A percentile compares a stretch with the other conserved stretches of the same genome.
phyloP scores from a whole-genome alignment of 352 stramenopile genomes.

The Aphanomyces astaci region DNA sequence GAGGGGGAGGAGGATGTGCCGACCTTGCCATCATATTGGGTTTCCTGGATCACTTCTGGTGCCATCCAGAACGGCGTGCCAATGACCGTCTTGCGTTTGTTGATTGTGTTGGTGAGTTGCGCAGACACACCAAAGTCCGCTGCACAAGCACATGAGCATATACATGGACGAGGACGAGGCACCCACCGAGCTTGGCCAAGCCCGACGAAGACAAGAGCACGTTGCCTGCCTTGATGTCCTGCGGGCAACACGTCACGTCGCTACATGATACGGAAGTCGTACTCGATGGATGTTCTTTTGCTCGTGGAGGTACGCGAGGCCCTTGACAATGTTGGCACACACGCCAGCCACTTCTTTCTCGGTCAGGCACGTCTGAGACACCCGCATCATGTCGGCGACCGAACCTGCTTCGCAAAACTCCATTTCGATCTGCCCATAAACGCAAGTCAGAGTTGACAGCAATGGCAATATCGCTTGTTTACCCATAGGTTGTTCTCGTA shows the following conservation, averaged over 20 bases:
- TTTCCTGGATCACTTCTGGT: conserved; percentile 85
- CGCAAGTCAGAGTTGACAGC: too few species aligned
- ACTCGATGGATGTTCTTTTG: conserved; percentile 72
- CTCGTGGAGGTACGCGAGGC: conserved; percentile 74
- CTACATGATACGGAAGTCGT: not conserved
- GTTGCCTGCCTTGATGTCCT: conserved; percentile 84
- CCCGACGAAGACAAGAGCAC: conserved; percentile 65
- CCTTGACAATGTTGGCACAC: conserved; percentile 57
- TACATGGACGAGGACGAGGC: not conserved
- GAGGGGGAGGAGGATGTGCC: not conserved
- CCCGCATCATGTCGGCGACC: conserved; percentile 64
- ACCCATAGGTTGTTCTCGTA: conserved; percentile 62
- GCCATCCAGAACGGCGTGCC: conserved; percentile 90
- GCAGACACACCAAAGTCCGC: conserved; percentile 88
- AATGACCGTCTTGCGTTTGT: conserved; percentile 85
- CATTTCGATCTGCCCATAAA: conserved; percentile 84
- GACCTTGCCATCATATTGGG: conserved; percentile 71
- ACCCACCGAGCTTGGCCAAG: conserved; percentile 51
- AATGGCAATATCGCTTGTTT: too few species aligned
- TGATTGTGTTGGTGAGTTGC: conserved; percentile 84
- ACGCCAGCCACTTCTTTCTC: conserved; percentile 67
- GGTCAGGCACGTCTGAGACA: conserved; percentile 40
- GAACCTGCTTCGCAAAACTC: conserved; percentile 83
- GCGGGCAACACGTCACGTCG: not conserved
- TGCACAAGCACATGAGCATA: too few species aligned